These are phyloP conservation scores for Boletus sp. DNA, from an alignment of 1,284 basidiomycete genomes.

Conservation along the genomic window DNA sequence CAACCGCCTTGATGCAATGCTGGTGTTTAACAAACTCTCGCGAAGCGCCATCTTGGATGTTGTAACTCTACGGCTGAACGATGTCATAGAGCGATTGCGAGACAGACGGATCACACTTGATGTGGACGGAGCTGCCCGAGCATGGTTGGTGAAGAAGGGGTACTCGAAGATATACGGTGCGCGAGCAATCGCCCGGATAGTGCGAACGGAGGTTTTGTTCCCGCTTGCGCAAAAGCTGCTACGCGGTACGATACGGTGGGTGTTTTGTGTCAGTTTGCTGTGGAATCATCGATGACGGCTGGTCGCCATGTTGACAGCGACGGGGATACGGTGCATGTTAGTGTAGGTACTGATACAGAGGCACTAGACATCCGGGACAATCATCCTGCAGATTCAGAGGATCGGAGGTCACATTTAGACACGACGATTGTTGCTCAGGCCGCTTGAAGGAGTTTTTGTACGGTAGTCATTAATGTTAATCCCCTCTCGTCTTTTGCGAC, in stretches of 20 bases:
- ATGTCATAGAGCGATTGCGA: conserved; percentile 71
- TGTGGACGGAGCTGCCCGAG: conserved; percentile 63
- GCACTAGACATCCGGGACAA: conserved; percentile 40
- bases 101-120: conserved; percentile 73
- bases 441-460: conserved; percentile 5
- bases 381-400: conserved; percentile 35
- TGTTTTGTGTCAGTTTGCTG: neutral
- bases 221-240: conserved; percentile 78
- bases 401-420: conserved; percentile 4
- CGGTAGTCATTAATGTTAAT: too few species aligned
- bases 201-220: conserved; percentile 77
- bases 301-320: conserved; percentile 29
- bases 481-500: too few species aligned
- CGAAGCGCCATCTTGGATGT: conserved; percentile 75
- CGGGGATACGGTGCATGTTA: conserved; percentile 38
- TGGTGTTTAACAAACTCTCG: conserved; percentile 90
- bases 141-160: conserved; percentile 80
- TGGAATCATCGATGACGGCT: neutral
- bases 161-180: conserved; percentile 90
- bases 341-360: conserved; percentile 20
- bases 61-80: conserved; percentile 74
- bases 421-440: too few species aligned
- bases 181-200: conserved; percentile 80
- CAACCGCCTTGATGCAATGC: conserved; percentile 86
- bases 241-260: conserved; percentile 73